Conservation (phyloP, 345 rosid species). For the Melaleuca quinquenervia region DNA sequence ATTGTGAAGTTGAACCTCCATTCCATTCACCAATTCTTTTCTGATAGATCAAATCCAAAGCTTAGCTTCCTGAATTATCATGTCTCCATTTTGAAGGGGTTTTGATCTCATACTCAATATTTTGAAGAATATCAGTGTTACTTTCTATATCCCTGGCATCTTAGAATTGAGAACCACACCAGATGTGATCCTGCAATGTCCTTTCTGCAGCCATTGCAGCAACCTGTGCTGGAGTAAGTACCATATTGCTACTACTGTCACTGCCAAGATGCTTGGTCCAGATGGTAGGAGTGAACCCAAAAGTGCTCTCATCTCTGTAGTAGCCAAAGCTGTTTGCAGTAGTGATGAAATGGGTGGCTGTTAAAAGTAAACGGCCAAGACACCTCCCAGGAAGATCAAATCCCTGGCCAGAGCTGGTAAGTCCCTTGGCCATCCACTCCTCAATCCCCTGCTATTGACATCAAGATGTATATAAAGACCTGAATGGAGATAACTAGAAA, state of each 20-base stretch:
- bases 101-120: conserved; percentile 7
- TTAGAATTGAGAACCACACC: conserved; percentile 67
- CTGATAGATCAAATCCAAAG: conserved; percentile 2
- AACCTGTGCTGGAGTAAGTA: conserved; percentile 77
- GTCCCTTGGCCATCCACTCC: conserved; percentile 57
- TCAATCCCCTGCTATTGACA: conserved; percentile 64
- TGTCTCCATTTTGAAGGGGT: conserved; percentile 6
- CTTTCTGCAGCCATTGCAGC: conserved; percentile 98
- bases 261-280: conserved; percentile 78
- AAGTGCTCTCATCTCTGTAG: conserved; percentile 66
- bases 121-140: conserved; percentile 14
- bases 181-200: conserved; percentile 66
- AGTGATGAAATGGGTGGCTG: conserved; percentile 62
- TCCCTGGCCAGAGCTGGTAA: conserved; percentile 51
- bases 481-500: background rate
- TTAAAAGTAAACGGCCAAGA: conserved; percentile 56
- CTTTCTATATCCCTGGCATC: conserved; percentile 29
- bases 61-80: conserved; percentile 5
- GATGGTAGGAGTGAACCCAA: conserved; percentile 50
- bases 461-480: background rate
- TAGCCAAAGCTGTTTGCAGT: conserved; percentile 35
- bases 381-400: conserved; percentile 68
- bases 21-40: conserved; percentile 34
- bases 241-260: conserved; percentile 45
- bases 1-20: conserved; percentile 4